Evolutionary conservation across 441 rosid genomes (phyloP), one percentile per base, ranked within the genome.

Genomic region (Bocquillonia castaneifolia): DNA sequence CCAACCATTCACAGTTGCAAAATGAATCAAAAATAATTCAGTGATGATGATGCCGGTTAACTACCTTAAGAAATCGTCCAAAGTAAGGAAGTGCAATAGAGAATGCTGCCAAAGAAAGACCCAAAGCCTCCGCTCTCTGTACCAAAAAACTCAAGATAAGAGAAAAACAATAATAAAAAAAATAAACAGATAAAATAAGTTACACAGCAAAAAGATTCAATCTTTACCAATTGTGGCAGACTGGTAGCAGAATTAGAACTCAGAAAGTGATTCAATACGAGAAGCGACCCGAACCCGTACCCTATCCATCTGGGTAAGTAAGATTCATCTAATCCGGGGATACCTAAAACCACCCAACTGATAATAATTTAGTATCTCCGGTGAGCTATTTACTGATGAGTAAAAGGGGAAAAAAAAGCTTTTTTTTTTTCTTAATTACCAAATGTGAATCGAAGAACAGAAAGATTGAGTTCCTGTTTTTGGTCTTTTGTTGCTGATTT

Each of bases 251-350:
- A 79, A 79, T 72, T 78, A 20, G 91, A 84, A 67, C 91, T 90
- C 5, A 82, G 74, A 12, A 91, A 89, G 66, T 88, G 95, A 34
- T 91, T 89, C 26, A 89, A 42, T 29, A 90, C 29, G 70, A 93
- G 73, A 65, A 93, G 94, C 34, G 96, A 88, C 23, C 98, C 96
- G 68, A 93, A 91, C 56, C 98, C 96, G 73, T 84, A 93, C 0
- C 97, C 97, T 8, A 93, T 83, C 90, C 90, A 93, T 78, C 96
- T 84, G 34, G 98, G 98, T 67, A 91, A 80, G 77, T 86, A 85
- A 32, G 96, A 90, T 74, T 93, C 98, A 70, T 93, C 95, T 20
- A 91, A 64, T 66, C 97, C 96, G 64, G 88, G 93, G 47, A 91
- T 89, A 23, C 97, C 92, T 89, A 63, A 34, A 44, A 59, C 39